A percentile compares a stretch with the other conserved stretches of the same genome.
phyloP scores from a whole-genome alignment of 2,329 filamentous ascomycete species.

The Tolypocladium tundrense region DNA sequence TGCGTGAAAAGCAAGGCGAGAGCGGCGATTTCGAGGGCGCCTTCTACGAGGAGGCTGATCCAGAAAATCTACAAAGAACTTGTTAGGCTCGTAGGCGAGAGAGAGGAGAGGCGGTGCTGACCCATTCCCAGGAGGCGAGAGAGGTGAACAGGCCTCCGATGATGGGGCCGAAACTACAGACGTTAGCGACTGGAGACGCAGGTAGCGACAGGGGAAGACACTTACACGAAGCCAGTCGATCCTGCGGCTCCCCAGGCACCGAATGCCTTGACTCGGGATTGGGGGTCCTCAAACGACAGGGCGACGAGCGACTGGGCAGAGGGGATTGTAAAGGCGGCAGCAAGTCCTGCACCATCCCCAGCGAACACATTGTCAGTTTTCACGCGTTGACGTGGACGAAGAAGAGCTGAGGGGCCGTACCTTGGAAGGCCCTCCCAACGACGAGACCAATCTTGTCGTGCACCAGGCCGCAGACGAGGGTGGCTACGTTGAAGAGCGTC shows the following conservation, averaged over 20 bases:
- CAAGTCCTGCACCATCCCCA: background rate
- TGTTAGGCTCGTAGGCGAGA: background rate
- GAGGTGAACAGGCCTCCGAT: constrained; percentile 6
- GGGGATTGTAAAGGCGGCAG: constrained; percentile 6
- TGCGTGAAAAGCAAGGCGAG: constrained; percentile 3
- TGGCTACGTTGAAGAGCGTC: constrained; percentile 3
- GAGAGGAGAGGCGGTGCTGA: background rate
- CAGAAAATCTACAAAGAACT: constrained; percentile 2
- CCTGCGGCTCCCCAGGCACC: constrained; percentile 5
- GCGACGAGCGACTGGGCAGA: constrained; percentile 5
- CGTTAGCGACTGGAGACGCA: background rate
- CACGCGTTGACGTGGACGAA: background rate
- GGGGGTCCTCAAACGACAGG: constrained; percentile 4
- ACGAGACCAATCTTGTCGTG: constrained; percentile 2
- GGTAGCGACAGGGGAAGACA: background rate
- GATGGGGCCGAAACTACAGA: constrained; percentile 4
- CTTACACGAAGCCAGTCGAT: constrained; percentile 6
- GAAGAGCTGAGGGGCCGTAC: background rate
- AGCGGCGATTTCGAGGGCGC: constrained; percentile 2
- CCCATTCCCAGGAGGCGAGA: constrained; percentile 5
- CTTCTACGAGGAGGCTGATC: constrained; percentile 4
- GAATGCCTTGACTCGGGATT: constrained; percentile 4
- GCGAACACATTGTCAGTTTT: background rate
- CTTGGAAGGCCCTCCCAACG: constrained; percentile 4
- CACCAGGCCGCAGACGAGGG: constrained; percentile 3